A percentile compares a stretch with the other conserved stretches of the same genome.
These are phyloP conservation scores for Porphyra umbilicalis DNA, from an alignment of 31 red algal species.

Conservation along the genomic window DNA sequence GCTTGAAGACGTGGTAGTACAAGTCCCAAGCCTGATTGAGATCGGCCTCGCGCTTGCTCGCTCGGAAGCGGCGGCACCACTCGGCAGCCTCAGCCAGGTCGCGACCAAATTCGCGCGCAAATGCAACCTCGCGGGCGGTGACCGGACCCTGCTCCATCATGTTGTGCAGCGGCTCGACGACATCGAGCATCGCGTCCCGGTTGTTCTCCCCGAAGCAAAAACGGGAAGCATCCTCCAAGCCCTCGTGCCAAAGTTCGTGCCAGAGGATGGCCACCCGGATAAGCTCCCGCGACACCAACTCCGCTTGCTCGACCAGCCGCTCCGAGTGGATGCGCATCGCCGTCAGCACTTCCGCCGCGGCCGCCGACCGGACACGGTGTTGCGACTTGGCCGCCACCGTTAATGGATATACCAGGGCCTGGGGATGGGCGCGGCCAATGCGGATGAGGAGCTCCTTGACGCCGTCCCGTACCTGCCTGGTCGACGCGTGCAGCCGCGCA, in stretches of 20 bases:
- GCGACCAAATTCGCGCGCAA: slow-evolving; percentile 74
- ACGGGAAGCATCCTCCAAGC: slow-evolving; percentile 90
- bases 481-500: slow-evolving; percentile 82
- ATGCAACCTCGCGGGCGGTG: slow-evolving; percentile 62
- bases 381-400: slow-evolving; percentile 74
- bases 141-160: slow-evolving; percentile 74
- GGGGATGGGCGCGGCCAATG: slow-evolving; percentile 94
- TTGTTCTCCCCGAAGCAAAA: slow-evolving; percentile 84
- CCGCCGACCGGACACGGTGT: slow-evolving; percentile 39
- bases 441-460: slow-evolving; percentile 67
- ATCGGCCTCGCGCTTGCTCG: slow-evolving; percentile 31
- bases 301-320: slow-evolving; percentile 77
- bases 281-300: slow-evolving; percentile 78
- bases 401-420: slow-evolving; percentile 88
- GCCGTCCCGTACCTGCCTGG: slow-evolving; percentile 48
- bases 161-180: slow-evolving; percentile 77
- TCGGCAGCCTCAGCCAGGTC: slow-evolving; percentile 73
- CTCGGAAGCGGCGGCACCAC: slow-evolving; percentile 52
- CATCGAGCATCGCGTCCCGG: slow-evolving; percentile 79
- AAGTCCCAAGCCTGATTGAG: slow-evolving; percentile 82
- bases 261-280: slow-evolving; percentile 90
- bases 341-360: slow-evolving; percentile 63
- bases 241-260: slow-evolving; percentile 95
- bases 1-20: slow-evolving; percentile 70
- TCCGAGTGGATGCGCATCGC: slow-evolving; percentile 60